phyloP scores from a whole-genome alignment of 164 flowering plant genomes.

The Stephania cephalantha region DNA sequence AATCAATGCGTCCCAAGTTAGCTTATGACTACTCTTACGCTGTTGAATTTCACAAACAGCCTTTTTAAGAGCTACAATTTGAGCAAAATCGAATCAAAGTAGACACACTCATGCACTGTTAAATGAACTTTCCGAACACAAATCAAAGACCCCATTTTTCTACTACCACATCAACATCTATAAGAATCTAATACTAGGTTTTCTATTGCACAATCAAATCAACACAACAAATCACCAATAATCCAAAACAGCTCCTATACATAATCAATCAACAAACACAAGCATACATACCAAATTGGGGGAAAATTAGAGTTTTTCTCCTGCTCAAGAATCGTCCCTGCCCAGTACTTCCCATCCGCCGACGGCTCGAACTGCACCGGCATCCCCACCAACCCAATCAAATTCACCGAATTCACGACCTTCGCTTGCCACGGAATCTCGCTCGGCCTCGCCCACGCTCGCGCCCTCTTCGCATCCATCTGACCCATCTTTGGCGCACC shows the following conservation, averaged over 20 bases:
- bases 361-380: conserved; percentile 41
- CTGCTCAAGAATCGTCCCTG: conserved; percentile 43
- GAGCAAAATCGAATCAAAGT: too few species aligned
- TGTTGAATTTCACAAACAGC: too few species aligned
- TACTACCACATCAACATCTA: background rate
- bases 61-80: too few species aligned
- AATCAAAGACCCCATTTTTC: background rate
- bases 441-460: conserved; percentile 43
- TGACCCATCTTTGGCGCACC: background rate
- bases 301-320: conserved; percentile 14
- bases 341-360: conserved; percentile 50
- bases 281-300: conserved; percentile 13
- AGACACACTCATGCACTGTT: too few species aligned
- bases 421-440: conserved; percentile 56
- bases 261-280: background rate
- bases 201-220: background rate
- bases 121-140: background rate
- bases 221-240: background rate
- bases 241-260: too few species aligned
- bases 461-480: background rate
- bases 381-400: conserved; percentile 37
- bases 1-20: too few species aligned
- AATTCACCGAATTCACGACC: conserved; percentile 48
- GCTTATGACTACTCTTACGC: too few species aligned
- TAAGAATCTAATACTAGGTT: background rate